Base-by-base conservation (phyloP, 176 grass and related monocot species). In the Bothriochloa decipiens region DNA sequence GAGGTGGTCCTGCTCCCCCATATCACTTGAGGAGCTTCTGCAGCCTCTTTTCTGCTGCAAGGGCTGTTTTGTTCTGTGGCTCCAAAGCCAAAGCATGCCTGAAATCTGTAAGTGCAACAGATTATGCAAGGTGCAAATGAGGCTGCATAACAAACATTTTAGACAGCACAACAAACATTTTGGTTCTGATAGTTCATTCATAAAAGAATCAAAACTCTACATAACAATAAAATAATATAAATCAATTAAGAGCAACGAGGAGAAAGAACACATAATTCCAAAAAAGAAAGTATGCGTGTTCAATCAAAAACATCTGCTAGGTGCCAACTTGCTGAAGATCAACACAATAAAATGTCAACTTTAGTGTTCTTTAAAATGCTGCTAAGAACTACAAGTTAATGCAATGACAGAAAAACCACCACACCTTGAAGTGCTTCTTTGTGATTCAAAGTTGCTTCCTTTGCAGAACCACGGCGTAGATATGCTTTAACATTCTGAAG, bases 401-500 rank as follows among this genome's bases (percentile, higher is more conserved):
- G 41, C 11, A 64, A 77, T 83, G 26, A 12, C 32, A 84, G 67
- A 62, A 85, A 92, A 78, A 85, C 16, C 70, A 18, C 62, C 74
- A 29, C 69, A 99, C 93, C 91, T 92, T 94, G 88, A 47, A 94
- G 85, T 83, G 96, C 96, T 95, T 94, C 96, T 84, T 92, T 91
- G 78, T 94, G 78, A 76, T 87, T 90, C 75, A 92, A 85, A 45
- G 92, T 86, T 85, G 77, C 88, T 96, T 96, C 93, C 85, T 76
- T 93, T 37, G 93, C 87, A 3, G 72, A 89, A 47, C 96, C 96
- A 87, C 96, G 85, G 82, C 96, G 92, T 14, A 99, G 73, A 89
- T 96, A 96, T 65, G 93, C 96, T 91, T 99, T 99, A 53, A 99
- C 93, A 68, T 94, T 96, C 96, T 99, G 81, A 79, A 35, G 69